These are phyloP conservation scores for Miamiensis avidus DNA, from an alignment of 169 alveolate genomes.

Conservation along the genomic window DNA sequence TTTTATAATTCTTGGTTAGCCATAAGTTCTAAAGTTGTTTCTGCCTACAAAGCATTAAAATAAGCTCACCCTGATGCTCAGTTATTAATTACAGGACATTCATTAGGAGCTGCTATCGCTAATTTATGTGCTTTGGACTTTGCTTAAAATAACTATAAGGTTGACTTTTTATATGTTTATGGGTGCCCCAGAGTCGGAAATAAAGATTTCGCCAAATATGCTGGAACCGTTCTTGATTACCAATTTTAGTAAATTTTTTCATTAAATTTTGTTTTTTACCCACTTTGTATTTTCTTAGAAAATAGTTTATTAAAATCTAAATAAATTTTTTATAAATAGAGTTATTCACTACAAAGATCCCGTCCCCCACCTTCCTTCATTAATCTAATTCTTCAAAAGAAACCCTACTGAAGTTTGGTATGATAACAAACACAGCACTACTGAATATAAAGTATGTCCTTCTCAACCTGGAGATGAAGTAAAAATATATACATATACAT, in stretches of 20 bases:
- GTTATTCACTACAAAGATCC: background rate
- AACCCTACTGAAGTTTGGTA: background rate
- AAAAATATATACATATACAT: too few species aligned
- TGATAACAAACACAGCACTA: too few species aligned
- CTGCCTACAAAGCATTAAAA: background rate
- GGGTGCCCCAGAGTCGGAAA: constrained; percentile 46
- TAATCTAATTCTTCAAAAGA: background rate
- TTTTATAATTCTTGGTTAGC: background rate
- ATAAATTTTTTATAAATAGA: too few species aligned
- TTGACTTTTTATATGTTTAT: constrained; percentile 11
- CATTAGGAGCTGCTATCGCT: constrained; percentile 38
- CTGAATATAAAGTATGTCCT: background rate
- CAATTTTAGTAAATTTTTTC: too few species aligned
- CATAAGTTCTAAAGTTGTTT: background rate
- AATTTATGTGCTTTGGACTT: constrained; percentile 24
- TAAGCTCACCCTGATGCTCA: constrained; percentile 11
- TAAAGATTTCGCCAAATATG: constrained; percentile 22
- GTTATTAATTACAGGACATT: constrained; percentile 30
- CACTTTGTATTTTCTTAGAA: too few species aligned
- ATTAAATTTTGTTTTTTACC: too few species aligned
- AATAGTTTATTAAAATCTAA: too few species aligned
- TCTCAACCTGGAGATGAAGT: background rate
- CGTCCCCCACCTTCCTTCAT: background rate
- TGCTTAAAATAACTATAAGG: background rate
- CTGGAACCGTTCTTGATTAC: background rate